Conservation (phyloP, 2,329 filamentous ascomycete species). For the Diaporthe eres region DNA sequence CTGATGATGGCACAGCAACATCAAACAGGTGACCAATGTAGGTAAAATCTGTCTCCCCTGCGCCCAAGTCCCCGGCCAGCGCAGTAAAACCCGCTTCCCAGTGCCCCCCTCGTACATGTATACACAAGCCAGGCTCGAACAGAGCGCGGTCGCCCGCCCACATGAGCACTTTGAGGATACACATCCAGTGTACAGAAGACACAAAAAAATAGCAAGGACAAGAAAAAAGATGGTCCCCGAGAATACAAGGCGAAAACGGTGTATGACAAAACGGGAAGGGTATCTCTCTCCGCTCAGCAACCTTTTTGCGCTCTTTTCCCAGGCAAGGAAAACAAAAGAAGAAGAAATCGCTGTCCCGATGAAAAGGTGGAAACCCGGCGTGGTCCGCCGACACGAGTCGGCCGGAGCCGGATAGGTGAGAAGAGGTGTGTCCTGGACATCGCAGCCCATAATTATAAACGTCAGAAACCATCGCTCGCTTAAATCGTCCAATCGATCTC, state of each 20-base stretch:
- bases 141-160: slow-evolving; percentile 13
- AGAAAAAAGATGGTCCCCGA: neutral
- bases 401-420: neutral
- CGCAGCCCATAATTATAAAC: slow-evolving; percentile 11
- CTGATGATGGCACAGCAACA: slow-evolving; percentile 14
- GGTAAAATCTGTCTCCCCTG: slow-evolving; percentile 6
- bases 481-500: neutral
- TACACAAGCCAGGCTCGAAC: slow-evolving; percentile 22
- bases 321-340: neutral
- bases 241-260: slow-evolving; percentile 23
- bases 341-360: neutral
- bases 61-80: slow-evolving; percentile 21
- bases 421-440: slow-evolving; percentile 14
- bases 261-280: slow-evolving; percentile 26
- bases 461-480: slow-evolving; percentile 28
- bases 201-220: slow-evolving; percentile 1
- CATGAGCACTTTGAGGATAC: slow-evolving; percentile 4
- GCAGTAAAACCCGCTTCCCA: neutral
- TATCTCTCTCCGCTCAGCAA: slow-evolving; percentile 36
- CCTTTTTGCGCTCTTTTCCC: slow-evolving; percentile 26
- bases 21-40: neutral
- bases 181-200: slow-evolving; percentile 14
- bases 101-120: slow-evolving; percentile 26
- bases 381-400: neutral
- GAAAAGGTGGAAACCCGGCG: neutral